phyloP scores from a whole-genome alignment of 495 filamentous ascomycete genomes.

The Talaromyces proteolyticus region DNA sequence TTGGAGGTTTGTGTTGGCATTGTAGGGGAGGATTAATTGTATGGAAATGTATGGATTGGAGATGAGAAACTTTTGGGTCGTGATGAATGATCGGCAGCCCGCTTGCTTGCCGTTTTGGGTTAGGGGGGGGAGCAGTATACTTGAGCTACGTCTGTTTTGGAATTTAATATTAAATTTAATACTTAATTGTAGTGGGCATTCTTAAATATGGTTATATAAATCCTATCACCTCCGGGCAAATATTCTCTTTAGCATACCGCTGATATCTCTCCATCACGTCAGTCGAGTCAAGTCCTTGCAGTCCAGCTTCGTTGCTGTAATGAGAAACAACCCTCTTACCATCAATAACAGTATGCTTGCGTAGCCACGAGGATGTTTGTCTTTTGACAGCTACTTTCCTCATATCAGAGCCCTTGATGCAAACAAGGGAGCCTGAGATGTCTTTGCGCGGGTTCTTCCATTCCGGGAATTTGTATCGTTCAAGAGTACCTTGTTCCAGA shows the following conservation, averaged over 20 bases:
- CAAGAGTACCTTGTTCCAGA: slow-evolving; percentile 36
- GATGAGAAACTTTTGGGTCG: no score
- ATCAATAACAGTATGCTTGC: slow-evolving; percentile 39
- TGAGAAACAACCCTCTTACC: slow-evolving; percentile 46
- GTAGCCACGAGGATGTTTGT: slow-evolving; percentile 4
- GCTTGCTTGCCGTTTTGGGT: neutral
- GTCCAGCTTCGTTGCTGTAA: slow-evolving; percentile 32
- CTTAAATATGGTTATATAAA: neutral
- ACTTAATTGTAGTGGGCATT: no score
- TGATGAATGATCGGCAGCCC: neutral
- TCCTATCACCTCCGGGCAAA: slow-evolving; percentile 16
- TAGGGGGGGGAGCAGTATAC: no score
- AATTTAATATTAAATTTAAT: no score
- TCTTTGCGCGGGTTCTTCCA: slow-evolving; percentile 39
- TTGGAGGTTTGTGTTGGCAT: slow-evolving; percentile 8
- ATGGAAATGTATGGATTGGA: no score
- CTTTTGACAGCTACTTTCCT: slow-evolving; percentile 9
- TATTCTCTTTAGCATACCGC: slow-evolving; percentile 43
- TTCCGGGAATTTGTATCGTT: slow-evolving; percentile 46
- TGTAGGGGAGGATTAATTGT: no score
- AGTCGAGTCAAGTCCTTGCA: slow-evolving; percentile 35
- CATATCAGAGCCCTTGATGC: slow-evolving; percentile 38
- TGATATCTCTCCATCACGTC: slow-evolving; percentile 47
- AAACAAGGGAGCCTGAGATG: slow-evolving; percentile 41
- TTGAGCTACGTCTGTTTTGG: no score